These are phyloP conservation scores for Chaetomidium leptoderma DNA, from an alignment of 495 filamentous ascomycete species.

Conservation along the genomic window DNA sequence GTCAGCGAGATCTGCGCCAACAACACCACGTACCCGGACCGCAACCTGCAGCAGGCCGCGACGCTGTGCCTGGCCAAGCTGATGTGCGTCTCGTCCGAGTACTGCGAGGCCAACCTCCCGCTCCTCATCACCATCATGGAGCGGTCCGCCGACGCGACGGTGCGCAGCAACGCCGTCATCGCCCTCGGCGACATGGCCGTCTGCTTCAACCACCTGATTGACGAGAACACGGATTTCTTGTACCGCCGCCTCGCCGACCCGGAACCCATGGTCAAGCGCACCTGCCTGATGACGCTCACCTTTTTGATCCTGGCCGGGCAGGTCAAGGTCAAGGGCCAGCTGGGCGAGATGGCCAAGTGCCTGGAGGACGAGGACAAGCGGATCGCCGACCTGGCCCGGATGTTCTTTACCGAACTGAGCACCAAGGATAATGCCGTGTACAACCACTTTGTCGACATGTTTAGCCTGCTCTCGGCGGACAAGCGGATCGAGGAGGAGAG, in stretches of 20 bases:
- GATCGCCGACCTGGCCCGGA: conserved; percentile 86
- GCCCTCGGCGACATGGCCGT: conserved; percentile 98
- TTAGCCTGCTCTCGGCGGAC: conserved; percentile 82
- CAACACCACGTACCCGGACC: conserved; percentile 83
- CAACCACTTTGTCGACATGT: conserved; percentile 99
- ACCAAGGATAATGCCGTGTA: conserved; percentile 99
- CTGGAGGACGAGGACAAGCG: conserved; percentile 90
- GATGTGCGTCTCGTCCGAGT: conserved; percentile 94
- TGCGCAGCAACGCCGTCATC: conserved; percentile 92
- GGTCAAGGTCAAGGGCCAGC: conserved; percentile 99
- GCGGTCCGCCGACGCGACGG: conserved; percentile 81
- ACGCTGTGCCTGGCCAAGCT: conserved; percentile 97
- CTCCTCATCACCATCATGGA: conserved; percentile 98
- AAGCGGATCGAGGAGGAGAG: conserved; percentile 75
- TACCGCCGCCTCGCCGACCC: conserved; percentile 88
- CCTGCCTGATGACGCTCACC: conserved; percentile 96
- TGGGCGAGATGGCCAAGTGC: conserved; percentile 99
- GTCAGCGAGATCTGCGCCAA: conserved; percentile 91
- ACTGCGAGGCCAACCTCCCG: conserved; percentile 88
- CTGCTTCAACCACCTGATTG: conserved; percentile 98
- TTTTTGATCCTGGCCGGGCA: conserved; percentile 96
- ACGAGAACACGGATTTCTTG: conserved; percentile 97
- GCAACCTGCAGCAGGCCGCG: conserved; percentile 82
- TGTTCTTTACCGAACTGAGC: conserved; percentile 97
- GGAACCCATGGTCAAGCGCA: conserved; percentile 88